Percentiles rank a stretch among this genome's conserved stretches.
Conservation (phyloP, 2,329 filamentous ascomycete genomes). For the Penicillium palitans region DNA sequence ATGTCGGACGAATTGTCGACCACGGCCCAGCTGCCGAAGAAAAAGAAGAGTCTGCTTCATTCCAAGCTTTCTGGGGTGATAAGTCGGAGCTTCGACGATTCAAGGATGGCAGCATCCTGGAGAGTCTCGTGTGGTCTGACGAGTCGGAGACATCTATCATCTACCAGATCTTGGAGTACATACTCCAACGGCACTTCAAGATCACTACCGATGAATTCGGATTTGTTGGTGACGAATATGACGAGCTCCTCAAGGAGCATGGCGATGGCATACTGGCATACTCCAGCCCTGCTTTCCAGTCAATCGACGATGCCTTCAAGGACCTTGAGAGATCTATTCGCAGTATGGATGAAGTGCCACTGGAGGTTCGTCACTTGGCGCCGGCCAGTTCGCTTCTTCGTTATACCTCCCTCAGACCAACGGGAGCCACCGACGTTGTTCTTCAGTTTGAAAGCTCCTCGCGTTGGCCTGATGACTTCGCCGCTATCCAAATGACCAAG, state of each 20-base stretch:
- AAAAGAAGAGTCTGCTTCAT: constrained; percentile 75
- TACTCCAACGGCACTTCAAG: constrained; percentile 69
- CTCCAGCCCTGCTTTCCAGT: constrained; percentile 59
- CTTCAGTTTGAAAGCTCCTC: constrained; percentile 92
- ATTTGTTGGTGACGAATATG: constrained; percentile 54
- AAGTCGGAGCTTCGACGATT: constrained; percentile 92
- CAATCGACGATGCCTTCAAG: constrained; percentile 68
- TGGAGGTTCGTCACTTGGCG: constrained; percentile 80
- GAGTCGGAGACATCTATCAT: constrained; percentile 64
- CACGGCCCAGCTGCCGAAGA: constrained; percentile 85
- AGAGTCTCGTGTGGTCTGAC: constrained; percentile 83
- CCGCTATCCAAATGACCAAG: constrained; percentile 90
- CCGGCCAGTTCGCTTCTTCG: constrained; percentile 72
- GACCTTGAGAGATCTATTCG: constrained; percentile 75
- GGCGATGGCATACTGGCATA: constrained; percentile 46
- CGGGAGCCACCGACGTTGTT: constrained; percentile 69
- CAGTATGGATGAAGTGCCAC: constrained; percentile 74
- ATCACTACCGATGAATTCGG: constrained; percentile 56
- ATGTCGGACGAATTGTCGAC: constrained; percentile 75
- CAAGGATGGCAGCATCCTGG: constrained; percentile 89
- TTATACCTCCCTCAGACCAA: constrained; percentile 57
- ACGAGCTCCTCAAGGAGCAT: constrained; percentile 35
- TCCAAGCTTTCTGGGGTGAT: constrained; percentile 91
- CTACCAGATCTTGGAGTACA: constrained; percentile 75
- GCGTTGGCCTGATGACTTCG: constrained; percentile 89